A percentile compares a stretch with the other conserved stretches of the same genome.
These are phyloP conservation scores for Glycyrrhiza uralensis DNA, from an alignment of 306 rosid genomes.

Conservation along the genomic window DNA sequence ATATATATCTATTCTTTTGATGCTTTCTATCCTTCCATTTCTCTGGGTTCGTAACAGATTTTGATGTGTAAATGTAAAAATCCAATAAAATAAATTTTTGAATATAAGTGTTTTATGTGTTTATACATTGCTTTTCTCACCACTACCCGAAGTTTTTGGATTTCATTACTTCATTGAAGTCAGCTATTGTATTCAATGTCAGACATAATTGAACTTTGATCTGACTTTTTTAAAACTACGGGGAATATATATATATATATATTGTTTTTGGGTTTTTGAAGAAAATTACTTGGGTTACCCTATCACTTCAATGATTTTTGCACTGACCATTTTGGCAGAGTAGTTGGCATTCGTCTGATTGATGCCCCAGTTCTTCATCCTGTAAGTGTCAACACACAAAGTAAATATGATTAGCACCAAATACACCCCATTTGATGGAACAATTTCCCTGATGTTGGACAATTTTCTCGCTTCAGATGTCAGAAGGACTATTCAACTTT, in stretches of 20 bases:
- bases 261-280: neutral
- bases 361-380: constrained; percentile 96
- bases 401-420: constrained; percentile 10
- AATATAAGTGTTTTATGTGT: neutral
- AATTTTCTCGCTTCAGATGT: constrained; percentile 49
- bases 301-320: constrained; percentile 36
- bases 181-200: neutral
- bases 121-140: neutral
- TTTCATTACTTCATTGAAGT: neutral
- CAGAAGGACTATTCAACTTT: constrained; percentile 89
- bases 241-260: neutral
- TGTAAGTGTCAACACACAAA: constrained; percentile 43
- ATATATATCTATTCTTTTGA: too few relatives aligned
- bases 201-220: neutral
- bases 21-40: too few relatives aligned
- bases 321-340: constrained; percentile 53
- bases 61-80: neutral
- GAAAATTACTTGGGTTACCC: neutral
- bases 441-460: constrained; percentile 10
- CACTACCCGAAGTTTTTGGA: neutral
- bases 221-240: neutral
- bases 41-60: too few relatives aligned
- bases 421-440: neutral
- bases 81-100: neutral
- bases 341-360: constrained; percentile 64